Conservation (phyloP, 306 rosid genomes). For the Prinsepia uniflora region DNA sequence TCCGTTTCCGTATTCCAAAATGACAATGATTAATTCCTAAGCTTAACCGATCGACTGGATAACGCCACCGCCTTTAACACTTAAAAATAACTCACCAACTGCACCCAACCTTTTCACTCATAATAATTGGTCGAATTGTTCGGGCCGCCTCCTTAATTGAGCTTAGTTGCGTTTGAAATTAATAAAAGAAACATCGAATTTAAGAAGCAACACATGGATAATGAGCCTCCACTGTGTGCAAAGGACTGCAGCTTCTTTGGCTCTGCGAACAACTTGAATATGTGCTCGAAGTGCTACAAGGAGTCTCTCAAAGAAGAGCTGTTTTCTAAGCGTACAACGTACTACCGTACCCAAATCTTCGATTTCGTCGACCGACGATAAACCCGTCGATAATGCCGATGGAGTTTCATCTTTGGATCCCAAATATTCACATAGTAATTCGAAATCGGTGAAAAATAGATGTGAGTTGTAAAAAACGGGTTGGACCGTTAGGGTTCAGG, state of each 20-base stretch:
- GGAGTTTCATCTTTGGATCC: no score
- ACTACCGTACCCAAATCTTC: background rate
- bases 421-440: no score
- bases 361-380: background rate
- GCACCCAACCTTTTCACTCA: background rate
- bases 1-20: no score
- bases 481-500: slow-evolving; percentile 4
- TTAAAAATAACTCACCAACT: background rate
- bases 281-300: background rate
- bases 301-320: background rate
- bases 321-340: background rate
- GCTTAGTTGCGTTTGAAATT: no score
- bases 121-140: background rate
- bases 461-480: slow-evolving; percentile 17
- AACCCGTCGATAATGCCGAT: no score
- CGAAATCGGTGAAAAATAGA: slow-evolving; percentile 5
- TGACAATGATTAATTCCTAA: no score
- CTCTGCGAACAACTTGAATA: background rate
- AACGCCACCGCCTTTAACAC: background rate
- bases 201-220: background rate
- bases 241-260: background rate
- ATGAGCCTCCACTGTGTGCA: background rate
- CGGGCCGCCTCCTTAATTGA: no score
- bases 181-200: no score
- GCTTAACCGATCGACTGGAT: background rate